A percentile compares a stretch with the other conserved stretches of the same genome.
Conservation (phyloP, 2,329 filamentous ascomycete species). For the Sclerotinia trifoliorum region DNA sequence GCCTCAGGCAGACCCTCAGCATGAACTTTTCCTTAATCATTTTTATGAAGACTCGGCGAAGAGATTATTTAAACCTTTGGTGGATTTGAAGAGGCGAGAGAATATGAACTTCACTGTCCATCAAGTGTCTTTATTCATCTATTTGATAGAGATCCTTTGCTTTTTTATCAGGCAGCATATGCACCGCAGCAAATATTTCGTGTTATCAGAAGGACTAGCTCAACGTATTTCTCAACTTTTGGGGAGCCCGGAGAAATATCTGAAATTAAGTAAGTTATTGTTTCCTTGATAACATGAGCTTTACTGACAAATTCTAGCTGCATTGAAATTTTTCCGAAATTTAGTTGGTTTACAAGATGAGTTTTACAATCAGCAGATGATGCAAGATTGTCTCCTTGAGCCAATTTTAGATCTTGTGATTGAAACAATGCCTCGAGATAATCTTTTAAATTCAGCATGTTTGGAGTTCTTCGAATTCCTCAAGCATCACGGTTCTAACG, state of each 20-base stretch:
- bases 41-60: constrained; percentile 88
- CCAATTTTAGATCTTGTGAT: constrained; percentile 82
- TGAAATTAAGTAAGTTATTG: constrained; percentile 74
- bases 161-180: constrained; percentile 92
- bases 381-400: constrained; percentile 75
- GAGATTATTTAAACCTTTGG: constrained; percentile 82
- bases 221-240: constrained; percentile 81
- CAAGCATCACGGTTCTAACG: constrained; percentile 63
- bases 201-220: constrained; percentile 75
- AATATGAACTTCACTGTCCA: constrained; percentile 74
- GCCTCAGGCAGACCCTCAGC: constrained; percentile 64
- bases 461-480: constrained; percentile 93
- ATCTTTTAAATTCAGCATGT: constrained; percentile 88
- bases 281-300: not conserved
- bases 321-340: constrained; percentile 90
- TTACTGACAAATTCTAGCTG: constrained; percentile 52
- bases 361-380: constrained; percentile 84
- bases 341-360: constrained; percentile 84
- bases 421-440: constrained; percentile 86
- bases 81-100: constrained; percentile 69
- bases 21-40: constrained; percentile 78
- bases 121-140: constrained; percentile 85
- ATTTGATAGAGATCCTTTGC: constrained; percentile 87
- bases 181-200: constrained; percentile 82
- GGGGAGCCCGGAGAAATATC: constrained; percentile 80